Conservation (phyloP, 1,139 yeast species). For the Blastobotrys illinoisensis region DNA sequence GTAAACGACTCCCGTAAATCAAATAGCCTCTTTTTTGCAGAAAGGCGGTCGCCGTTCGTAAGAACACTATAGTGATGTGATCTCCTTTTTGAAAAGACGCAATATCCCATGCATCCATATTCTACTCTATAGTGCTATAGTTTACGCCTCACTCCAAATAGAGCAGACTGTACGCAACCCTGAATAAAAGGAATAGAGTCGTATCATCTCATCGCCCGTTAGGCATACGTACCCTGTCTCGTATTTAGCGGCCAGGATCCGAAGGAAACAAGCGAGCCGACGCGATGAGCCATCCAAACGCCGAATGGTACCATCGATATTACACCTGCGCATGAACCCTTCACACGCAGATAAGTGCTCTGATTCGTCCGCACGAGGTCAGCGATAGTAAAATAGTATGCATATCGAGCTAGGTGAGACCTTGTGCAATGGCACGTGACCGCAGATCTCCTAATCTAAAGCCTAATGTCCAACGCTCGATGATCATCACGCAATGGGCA, state of each 20-base stretch:
- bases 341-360: not conserved
- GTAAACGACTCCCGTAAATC: constrained; percentile 21
- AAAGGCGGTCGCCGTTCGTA: not conserved
- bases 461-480: not conserved
- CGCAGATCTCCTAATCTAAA: not conserved
- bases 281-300: not conserved
- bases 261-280: not conserved
- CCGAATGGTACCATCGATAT: not conserved
- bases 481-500: not conserved
- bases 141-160: not conserved
- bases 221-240: not conserved
- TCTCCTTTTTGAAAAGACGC: not conserved
- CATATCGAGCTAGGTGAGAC: not conserved
- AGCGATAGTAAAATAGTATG: not conserved
- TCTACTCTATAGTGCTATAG: not conserved
- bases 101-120: not conserved
- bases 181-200: not conserved
- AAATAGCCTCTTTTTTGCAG: constrained; percentile 5
- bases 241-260: not conserved
- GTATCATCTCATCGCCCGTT: not conserved
- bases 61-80: constrained; percentile 5
- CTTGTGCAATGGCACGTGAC: not conserved
- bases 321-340: not conserved
- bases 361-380: not conserved
- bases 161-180: not conserved